Conservation (phyloP, 179 eudicot genomes). For the Sideroxylon spinosum region DNA sequence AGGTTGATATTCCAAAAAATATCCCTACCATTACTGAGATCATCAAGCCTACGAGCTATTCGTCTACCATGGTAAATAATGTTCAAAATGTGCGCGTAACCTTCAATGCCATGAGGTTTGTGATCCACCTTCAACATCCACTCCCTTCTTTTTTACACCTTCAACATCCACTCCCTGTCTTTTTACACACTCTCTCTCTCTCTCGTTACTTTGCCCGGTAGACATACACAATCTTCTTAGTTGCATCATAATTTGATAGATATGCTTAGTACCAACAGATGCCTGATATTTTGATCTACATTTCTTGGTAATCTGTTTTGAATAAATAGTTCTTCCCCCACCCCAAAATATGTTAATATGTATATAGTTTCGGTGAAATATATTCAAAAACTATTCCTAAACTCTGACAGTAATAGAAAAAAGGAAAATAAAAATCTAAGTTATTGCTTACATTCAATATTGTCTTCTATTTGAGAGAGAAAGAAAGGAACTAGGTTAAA, state of each 20-base stretch:
- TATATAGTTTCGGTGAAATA: no score
- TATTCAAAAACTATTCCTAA: no score
- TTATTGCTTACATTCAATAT: no score
- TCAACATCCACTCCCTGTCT: not conserved
- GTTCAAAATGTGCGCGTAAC: constrained; percentile 62
- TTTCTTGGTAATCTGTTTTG: not conserved
- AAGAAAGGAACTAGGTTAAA: not conserved
- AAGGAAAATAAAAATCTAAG: no score
- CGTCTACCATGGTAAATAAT: constrained; percentile 50
- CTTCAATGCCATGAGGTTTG: constrained; percentile 74
- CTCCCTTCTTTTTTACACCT: not conserved
- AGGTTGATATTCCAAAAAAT: constrained; percentile 39
- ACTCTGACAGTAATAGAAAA: no score
- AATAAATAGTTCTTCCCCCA: not conserved
- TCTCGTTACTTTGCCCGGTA: not conserved
- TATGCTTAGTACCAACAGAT: not conserved
- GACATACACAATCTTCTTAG: not conserved
- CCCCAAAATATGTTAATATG: no score
- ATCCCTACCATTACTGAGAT: constrained; percentile 52
- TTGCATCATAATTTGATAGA: not conserved
- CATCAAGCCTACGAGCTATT: constrained; percentile 73
- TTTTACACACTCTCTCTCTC: not conserved
- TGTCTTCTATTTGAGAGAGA: no score
- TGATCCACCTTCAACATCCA: constrained; percentile 14
- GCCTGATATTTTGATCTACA: not conserved